A percentile compares a stretch with the other conserved stretches of the same genome.
Evolutionary conservation across 495 filamentous ascomycete species (phyloP).

Genomic region (Parachaetomium inaequale): DNA sequence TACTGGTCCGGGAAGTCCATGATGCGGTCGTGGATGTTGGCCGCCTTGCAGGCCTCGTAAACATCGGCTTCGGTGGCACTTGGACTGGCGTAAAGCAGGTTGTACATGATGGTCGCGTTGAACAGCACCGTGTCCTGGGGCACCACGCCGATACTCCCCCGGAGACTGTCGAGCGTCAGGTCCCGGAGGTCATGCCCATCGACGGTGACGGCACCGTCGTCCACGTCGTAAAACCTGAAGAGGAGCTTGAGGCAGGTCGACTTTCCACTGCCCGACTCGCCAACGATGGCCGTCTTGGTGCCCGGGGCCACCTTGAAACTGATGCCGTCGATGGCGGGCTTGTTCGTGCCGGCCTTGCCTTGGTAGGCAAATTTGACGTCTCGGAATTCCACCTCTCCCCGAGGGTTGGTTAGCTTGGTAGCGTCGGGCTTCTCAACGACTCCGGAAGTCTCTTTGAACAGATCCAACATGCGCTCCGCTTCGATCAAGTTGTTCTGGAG

Average conservation of each 20-base stretch:
- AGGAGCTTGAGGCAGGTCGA: slow-evolving; percentile 88
- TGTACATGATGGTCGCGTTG: slow-evolving; percentile 93
- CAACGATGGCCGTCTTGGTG: slow-evolving; percentile 88
- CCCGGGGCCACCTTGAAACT: slow-evolving; percentile 76
- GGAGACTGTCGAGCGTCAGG: slow-evolving; percentile 64
- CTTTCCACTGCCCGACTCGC: slow-evolving; percentile 91
- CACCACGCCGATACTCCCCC: slow-evolving; percentile 66
- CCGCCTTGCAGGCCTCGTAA: slow-evolving; percentile 77
- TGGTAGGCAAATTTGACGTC: not conserved
- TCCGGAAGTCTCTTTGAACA: not conserved
- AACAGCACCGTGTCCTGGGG: slow-evolving; percentile 93
- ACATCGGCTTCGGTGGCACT: slow-evolving; percentile 79
- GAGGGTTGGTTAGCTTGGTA: not conserved
- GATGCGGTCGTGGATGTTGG: slow-evolving; percentile 93
- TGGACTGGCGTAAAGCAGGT: slow-evolving; percentile 86
- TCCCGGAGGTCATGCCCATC: slow-evolving; percentile 78
- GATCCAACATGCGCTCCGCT: not conserved
- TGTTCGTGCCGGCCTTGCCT: slow-evolving; percentile 54
- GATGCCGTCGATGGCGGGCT: slow-evolving; percentile 76
- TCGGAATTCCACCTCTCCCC: not conserved
- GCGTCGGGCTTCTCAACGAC: not conserved
- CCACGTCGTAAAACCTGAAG: slow-evolving; percentile 85
- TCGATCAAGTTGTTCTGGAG: not conserved
- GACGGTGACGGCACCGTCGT: slow-evolving; percentile 69
- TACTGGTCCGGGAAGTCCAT: slow-evolving; percentile 86